Base-by-base conservation (phyloP, 2,329 filamentous ascomycete species). In the Alternaria brassicae region DNA sequence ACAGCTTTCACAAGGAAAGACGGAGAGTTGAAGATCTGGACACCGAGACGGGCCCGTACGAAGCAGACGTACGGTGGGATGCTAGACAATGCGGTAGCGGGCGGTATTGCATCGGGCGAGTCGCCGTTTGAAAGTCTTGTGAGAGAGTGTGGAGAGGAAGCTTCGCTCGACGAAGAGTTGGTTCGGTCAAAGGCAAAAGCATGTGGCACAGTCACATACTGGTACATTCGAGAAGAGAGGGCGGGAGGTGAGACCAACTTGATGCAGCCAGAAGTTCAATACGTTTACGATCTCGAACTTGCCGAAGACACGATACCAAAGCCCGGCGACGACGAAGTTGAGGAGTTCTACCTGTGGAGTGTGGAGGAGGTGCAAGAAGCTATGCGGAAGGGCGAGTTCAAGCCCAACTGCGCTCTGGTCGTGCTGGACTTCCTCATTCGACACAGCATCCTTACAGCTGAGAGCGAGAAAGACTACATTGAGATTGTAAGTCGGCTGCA, bases 1-100 rank as follows among this genome's bases (percentile, higher is more conserved):
- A 75, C 72, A 0, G 78, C 73, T 1, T 82, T 76, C 56, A 74
- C 75, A 12, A 62, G 67, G 25, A 72, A 71, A 13, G 37, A 64
- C 40, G 60, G 77, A 84, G 52, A 88, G 17, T 79, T 96, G 42
- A 89, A 88, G 71, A 83, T 99, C 39, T 98, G 95, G 94, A 86
- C 96, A 2, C 91, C 95, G 3, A 85, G 89, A 44, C 85, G 95
- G 9, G 86, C 93, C 12, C 83, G 82, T 50, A 86, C 82, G 58
- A 99, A 98, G 82, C 87, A 91, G 66, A 97, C 93, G 0, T 99
- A 94, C 73, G 89, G 90, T 0, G 86, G 90, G n/a, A 93, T 97
- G 83, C 83, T 99, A 66, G 95, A 99, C 78, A 99, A 98, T 77
- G 93, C 93, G 1, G 95, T 96, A 6, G 95, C 93, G 0, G 91